Evolutionary conservation across 371 early-diverging fungal species (phyloP).

Genomic region (Paraphysoderma sedebokerense): DNA sequence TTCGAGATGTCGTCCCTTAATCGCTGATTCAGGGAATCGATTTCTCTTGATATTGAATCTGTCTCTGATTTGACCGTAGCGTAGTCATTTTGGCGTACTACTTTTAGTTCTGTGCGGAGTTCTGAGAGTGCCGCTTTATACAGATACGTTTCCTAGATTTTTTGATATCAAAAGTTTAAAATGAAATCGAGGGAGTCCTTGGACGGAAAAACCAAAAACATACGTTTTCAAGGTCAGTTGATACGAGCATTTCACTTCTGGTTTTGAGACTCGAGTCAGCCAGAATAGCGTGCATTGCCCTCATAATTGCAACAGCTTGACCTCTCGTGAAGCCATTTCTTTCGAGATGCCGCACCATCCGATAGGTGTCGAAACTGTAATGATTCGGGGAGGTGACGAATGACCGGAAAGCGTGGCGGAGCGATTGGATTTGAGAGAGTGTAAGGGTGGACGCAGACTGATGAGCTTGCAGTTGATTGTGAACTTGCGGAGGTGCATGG

Average conservation of each 20-base stretch:
- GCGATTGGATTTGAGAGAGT: no score
- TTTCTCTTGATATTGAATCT: constrained; percentile 53
- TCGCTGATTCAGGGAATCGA: constrained; percentile 53
- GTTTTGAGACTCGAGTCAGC: constrained; percentile 15
- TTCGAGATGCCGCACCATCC: constrained; percentile 38
- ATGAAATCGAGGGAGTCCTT: neutral
- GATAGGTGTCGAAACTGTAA: constrained; percentile 49
- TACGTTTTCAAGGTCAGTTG: constrained; percentile 15
- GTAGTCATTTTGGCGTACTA: constrained; percentile 70
- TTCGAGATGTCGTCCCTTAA: constrained; percentile 53
- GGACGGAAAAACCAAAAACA: constrained; percentile 1
- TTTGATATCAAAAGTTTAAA: constrained; percentile 5
- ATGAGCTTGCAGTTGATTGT: no score
- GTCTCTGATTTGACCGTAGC: constrained; percentile 53
- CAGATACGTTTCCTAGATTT: constrained; percentile 42
- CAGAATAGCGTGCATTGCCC: constrained; percentile 42
- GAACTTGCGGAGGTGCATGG: no score
- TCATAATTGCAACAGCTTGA: constrained; percentile 56
- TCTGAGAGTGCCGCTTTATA: constrained; percentile 63
- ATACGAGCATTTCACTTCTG: neutral
- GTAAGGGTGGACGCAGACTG: no score
- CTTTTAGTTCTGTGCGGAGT: constrained; percentile 68
- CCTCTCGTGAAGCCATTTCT: constrained; percentile 39
- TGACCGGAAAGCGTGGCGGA: no score
- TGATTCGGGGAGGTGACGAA: no score